A percentile compares a stretch with the other conserved stretches of the same genome.
These are phyloP conservation scores for Xylaria cubensis DNA, from an alignment of 495 filamentous ascomycete species.

Conservation along the genomic window DNA sequence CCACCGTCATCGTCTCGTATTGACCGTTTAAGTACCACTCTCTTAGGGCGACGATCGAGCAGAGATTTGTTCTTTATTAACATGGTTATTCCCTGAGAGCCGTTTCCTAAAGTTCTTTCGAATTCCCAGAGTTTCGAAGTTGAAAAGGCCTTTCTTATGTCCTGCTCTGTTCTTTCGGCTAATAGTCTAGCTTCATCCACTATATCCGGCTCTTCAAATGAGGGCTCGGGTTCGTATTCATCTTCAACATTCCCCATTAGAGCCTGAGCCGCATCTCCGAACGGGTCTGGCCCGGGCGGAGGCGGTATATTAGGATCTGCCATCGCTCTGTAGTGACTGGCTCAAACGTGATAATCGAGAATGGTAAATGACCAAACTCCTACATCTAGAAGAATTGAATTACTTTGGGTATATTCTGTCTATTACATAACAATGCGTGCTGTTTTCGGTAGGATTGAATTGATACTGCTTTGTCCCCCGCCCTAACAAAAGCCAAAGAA, in stretches of 20 bases:
- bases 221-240: too few relatives aligned
- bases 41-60: neutral
- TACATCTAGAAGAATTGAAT: neutral
- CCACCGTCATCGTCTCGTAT: neutral
- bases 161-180: neutral
- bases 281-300: too few relatives aligned
- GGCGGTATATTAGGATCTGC: too few relatives aligned
- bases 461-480: neutral
- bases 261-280: too few relatives aligned
- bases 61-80: neutral
- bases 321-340: neutral
- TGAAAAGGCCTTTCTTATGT: neutral
- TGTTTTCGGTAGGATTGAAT: slow-evolving; percentile 11
- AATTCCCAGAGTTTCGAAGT: neutral
- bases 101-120: neutral
- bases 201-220: too few relatives aligned
- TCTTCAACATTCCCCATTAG: too few relatives aligned
- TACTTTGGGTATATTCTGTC: neutral
- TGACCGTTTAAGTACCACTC: slow-evolving; percentile 10
- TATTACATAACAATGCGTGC: neutral
- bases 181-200: neutral
- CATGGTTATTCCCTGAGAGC: neutral
- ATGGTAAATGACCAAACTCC: neutral
- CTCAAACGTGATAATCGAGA: neutral
- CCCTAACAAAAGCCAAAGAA: slow-evolving; percentile 1